phyloP scores from a whole-genome alignment of 371 early-diverging fungal genomes.

The Umbelopsis sp. region DNA sequence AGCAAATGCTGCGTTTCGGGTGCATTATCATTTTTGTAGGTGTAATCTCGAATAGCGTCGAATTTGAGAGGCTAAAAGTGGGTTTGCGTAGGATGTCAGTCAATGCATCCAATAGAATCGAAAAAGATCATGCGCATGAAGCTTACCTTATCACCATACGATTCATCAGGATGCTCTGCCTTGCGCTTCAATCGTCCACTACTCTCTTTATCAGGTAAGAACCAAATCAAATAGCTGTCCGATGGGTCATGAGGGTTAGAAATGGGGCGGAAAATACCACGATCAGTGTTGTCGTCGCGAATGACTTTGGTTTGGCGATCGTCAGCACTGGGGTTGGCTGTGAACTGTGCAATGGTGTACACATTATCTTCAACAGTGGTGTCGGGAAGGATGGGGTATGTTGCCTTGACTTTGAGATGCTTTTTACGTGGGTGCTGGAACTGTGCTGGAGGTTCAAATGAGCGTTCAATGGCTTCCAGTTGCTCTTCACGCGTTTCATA shows the following conservation, averaged over 20 bases:
- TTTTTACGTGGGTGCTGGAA: conserved; percentile 78
- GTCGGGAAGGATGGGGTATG: conserved; percentile 81
- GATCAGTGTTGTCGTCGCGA: conserved; percentile 49
- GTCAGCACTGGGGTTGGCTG: conserved; percentile 71
- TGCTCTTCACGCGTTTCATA: conserved; percentile 64
- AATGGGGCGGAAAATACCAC: conserved; percentile 63
- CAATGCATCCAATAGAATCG: too few species aligned
- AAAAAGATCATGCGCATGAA: not conserved
- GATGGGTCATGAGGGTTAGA: conserved; percentile 56
- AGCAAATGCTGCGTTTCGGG: conserved; percentile 34
- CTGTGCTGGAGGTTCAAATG: conserved; percentile 63
- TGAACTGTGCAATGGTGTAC: conserved; percentile 74
- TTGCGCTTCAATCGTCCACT: conserved; percentile 37
- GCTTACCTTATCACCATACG: conserved; percentile 27
- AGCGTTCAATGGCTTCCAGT: conserved; percentile 66
- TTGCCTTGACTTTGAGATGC: conserved; percentile 68
- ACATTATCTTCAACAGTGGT: conserved; percentile 65
- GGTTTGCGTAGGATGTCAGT: too few species aligned
- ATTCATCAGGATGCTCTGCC: conserved; percentile 30
- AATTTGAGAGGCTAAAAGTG: conserved; percentile 32
- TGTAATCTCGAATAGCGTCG: conserved; percentile 47
- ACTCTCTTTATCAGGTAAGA: conserved; percentile 46
- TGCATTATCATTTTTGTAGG: conserved; percentile 42
- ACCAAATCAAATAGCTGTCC: conserved; percentile 53
- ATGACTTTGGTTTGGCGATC: conserved; percentile 32